Conservation (phyloP, 2,329 filamentous ascomycete species). For the Penicillium sp. region DNA sequence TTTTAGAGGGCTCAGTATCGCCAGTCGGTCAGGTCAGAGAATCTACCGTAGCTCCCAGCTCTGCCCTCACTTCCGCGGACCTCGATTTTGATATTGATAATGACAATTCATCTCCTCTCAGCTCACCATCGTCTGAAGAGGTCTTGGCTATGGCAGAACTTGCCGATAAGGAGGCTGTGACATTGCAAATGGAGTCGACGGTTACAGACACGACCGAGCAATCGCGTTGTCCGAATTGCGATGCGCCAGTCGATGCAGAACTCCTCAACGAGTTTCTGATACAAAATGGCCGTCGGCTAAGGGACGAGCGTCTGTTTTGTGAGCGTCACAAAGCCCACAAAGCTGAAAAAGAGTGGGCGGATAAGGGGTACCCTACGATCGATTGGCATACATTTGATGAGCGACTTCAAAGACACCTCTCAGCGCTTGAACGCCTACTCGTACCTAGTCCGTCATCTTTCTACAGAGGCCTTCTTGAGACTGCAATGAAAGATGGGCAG, state of each 20-base stretch:
- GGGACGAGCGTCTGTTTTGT: slow-evolving; percentile 54
- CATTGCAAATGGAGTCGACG: neutral
- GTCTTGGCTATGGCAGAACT: neutral
- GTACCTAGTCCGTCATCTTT: slow-evolving; percentile 50
- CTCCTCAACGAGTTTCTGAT: slow-evolving; percentile 52
- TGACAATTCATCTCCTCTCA: slow-evolving; percentile 25
- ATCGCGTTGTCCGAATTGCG: slow-evolving; percentile 65
- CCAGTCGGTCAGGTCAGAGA: slow-evolving; percentile 19
- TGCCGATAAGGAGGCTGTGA: neutral
- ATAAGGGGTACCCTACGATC: slow-evolving; percentile 65
- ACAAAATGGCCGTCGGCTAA: slow-evolving; percentile 30
- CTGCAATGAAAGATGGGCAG: slow-evolving; percentile 54
- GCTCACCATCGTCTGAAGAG: slow-evolving; percentile 19
- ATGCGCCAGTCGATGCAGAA: slow-evolving; percentile 52
- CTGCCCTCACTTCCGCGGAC: slow-evolving; percentile 25
- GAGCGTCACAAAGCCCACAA: slow-evolving; percentile 56
- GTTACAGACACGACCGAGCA: neutral
- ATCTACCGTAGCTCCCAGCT: slow-evolving; percentile 24
- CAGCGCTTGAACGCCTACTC: slow-evolving; percentile 57
- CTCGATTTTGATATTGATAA: slow-evolving; percentile 18
- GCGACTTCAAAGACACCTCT: slow-evolving; percentile 57
- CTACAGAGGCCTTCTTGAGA: slow-evolving; percentile 57
- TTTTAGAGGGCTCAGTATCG: neutral
- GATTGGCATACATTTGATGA: slow-evolving; percentile 61
- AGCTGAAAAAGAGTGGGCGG: slow-evolving; percentile 48